These are phyloP conservation scores for Amesomyces nigricolor DNA, from an alignment of 2,329 filamentous ascomycete species.

Conservation along the genomic window DNA sequence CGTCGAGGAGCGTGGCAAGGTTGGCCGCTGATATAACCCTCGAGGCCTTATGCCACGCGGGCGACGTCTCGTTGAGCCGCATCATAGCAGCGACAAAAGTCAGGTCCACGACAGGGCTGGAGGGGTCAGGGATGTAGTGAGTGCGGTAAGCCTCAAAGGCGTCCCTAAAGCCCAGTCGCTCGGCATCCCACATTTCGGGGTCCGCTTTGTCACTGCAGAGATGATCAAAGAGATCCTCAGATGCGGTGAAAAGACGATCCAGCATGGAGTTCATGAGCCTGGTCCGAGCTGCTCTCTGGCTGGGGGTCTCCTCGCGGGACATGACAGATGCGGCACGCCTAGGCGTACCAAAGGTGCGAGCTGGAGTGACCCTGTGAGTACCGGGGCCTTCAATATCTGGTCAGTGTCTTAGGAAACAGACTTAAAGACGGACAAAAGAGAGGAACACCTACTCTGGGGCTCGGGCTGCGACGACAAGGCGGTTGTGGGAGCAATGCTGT, in stretches of 20 bases:
- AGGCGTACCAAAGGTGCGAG: neutral
- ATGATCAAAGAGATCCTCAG: slow-evolving; percentile 16
- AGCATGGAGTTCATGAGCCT: slow-evolving; percentile 14
- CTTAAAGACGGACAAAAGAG: too few relatives aligned
- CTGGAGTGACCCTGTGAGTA: neutral
- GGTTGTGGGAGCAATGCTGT: slow-evolving; percentile 11
- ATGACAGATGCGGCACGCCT: neutral
- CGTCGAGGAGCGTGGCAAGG: slow-evolving; percentile 17
- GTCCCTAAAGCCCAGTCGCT: neutral
- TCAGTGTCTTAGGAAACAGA: neutral
- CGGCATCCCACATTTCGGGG: slow-evolving; percentile 14
- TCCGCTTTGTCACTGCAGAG: slow-evolving; percentile 7
- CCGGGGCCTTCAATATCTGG: neutral
- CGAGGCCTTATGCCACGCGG: neutral
- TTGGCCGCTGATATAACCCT: slow-evolving; percentile 19
- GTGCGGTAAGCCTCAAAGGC: slow-evolving; percentile 13
- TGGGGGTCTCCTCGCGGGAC: slow-evolving; percentile 6
- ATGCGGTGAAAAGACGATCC: slow-evolving; percentile 9
- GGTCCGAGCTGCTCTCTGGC: slow-evolving; percentile 1
- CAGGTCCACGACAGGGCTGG: slow-evolving; percentile 15
- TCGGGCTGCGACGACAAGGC: slow-evolving; percentile 19
- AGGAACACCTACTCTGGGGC: slow-evolving; percentile 15
- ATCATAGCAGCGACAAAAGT: slow-evolving; percentile 12
- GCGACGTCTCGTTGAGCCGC: slow-evolving; percentile 3
- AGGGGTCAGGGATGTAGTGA: slow-evolving; percentile 8